Base-by-base conservation (phyloP, 352 stramenopile species). In the Phytophthora tubulina region DNA sequence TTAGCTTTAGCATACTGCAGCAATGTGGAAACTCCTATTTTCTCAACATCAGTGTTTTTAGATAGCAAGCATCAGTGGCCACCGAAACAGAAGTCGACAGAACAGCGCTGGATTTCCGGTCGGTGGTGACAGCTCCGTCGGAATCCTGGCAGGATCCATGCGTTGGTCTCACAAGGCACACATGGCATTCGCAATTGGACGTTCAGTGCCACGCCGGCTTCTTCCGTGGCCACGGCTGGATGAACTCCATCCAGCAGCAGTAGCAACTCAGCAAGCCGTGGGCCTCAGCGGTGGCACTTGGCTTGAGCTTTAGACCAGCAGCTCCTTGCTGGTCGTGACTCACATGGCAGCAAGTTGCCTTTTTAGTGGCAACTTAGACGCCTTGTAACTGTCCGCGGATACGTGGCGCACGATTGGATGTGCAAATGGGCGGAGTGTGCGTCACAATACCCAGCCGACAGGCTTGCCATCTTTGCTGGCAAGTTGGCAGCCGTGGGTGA, bases 71-170 rank as follows among this genome's bases (percentile, higher is more conserved):
- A 27, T 27, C 21, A 27, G 21, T 27, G 1, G 0, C 21, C 62
- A 75, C 49, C 46, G 68, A 75, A 51, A 71, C 17, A 35, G 42
- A 67, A 71, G 44, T 72, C 55, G 62, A 75, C 62, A 46, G 46
- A 32, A 46, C 33, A 51, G 52, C 13, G 42, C 63, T 72, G 63
- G 41, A 63, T 45, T 72, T 54, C 31, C 6, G 15, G 27, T 52
- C 38, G 41, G 31, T 15, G 36, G 30, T 55, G 51, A 59, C 42
- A 59, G 15, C 48, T 52, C 36, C 38, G 38, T 60, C 54, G 36
- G 55, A 70, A 30, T 21, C 21, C 21, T 21, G 21, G 21, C 38
- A 49, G 49, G 35, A 45, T 49, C 27, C 41, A 7, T 42, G 52
- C 10, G 6, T 33, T 13, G 35, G 52, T 58, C 52, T 63, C 62